These are phyloP conservation scores for Suillus subaureus DNA, from an alignment of 768 basidiomycete genomes.

Conservation along the genomic window DNA sequence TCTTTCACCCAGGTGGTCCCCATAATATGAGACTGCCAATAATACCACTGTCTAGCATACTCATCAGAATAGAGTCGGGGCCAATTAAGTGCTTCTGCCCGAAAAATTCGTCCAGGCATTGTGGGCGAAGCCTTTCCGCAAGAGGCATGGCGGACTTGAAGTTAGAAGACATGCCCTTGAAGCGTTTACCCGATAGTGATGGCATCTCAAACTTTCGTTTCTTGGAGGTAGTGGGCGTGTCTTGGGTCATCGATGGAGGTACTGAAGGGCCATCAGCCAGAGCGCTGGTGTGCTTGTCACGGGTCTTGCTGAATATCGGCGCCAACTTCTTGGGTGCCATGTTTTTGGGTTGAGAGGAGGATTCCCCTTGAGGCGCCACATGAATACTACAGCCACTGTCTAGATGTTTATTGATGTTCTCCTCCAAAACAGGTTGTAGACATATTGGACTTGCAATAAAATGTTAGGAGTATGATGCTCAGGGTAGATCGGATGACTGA, in stretches of 20 bases:
- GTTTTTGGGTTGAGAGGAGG: slow-evolving; percentile 17
- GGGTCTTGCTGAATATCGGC: slow-evolving; percentile 42
- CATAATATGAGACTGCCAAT: slow-evolving; percentile 69
- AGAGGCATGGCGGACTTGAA: slow-evolving; percentile 50
- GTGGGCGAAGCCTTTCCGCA: slow-evolving; percentile 75
- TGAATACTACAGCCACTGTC: slow-evolving; percentile 46
- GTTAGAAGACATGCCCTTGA: slow-evolving; percentile 24
- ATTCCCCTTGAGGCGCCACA: slow-evolving; percentile 13
- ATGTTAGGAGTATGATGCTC: neutral
- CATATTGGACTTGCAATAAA: slow-evolving; percentile 48
- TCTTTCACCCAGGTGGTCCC: slow-evolving; percentile 69
- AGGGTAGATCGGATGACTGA: slow-evolving; percentile 17
- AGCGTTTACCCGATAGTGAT: slow-evolving; percentile 21
- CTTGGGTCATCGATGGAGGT: neutral
- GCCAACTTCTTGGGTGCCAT: slow-evolving; percentile 36
- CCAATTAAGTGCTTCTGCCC: slow-evolving; percentile 71
- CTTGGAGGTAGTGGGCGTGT: slow-evolving; percentile 26
- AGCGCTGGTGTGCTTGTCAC: slow-evolving; percentile 15
- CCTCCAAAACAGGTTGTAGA: slow-evolving; percentile 40
- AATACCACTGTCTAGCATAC: slow-evolving; percentile 49
- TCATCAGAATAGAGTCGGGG: slow-evolving; percentile 56
- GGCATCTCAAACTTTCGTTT: slow-evolving; percentile 30
- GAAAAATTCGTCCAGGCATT: slow-evolving; percentile 62
- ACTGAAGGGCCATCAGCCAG: slow-evolving; percentile 12
- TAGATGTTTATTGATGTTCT: slow-evolving; percentile 52